A percentile compares a stretch with the other conserved stretches of the same genome.
Evolutionary conservation across 2,329 filamentous ascomycete genomes (phyloP).

Genomic region (Knoxdaviesia proteae): DNA sequence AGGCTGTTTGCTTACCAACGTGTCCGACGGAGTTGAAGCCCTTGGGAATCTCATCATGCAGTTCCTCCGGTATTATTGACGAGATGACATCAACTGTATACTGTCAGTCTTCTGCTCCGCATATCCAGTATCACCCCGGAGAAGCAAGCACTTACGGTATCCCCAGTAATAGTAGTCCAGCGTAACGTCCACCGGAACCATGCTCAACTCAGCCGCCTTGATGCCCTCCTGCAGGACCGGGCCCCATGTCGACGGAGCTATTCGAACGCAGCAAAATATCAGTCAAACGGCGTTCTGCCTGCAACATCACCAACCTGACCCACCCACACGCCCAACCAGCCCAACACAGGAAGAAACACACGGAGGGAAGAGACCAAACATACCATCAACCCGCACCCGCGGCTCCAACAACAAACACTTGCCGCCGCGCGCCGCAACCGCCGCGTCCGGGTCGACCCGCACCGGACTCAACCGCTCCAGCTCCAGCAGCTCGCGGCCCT

Average conservation of each 20-base stretch:
- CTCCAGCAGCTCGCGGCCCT: conserved; percentile 43
- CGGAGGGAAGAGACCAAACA: not conserved
- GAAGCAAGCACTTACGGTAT: conserved; percentile 36
- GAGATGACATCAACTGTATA: conserved; percentile 56
- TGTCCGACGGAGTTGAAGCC: conserved; percentile 84
- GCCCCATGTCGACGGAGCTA: conserved; percentile 59
- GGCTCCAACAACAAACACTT: conserved; percentile 42
- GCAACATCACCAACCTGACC: not conserved
- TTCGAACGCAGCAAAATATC: conserved; percentile 9
- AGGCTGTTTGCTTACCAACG: conserved; percentile 35
- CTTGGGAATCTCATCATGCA: conserved; percentile 60
- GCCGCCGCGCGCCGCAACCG: conserved; percentile 28
- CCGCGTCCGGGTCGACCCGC: conserved; percentile 36
- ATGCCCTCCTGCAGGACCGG: conserved; percentile 46
- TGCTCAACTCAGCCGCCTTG: conserved; percentile 41
- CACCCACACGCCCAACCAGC: not conserved
- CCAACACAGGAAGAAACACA: not conserved
- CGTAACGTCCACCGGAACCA: conserved; percentile 56
- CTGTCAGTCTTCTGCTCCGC: conserved; percentile 6
- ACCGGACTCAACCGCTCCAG: conserved; percentile 44
- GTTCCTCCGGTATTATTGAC: conserved; percentile 59
- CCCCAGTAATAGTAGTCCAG: conserved; percentile 76
- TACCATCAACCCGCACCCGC: conserved; percentile 31
- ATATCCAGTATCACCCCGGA: not conserved
- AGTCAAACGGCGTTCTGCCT: not conserved